Base-by-base conservation (phyloP, 768 basidiomycete species). In the Exidia glandulosa region DNA sequence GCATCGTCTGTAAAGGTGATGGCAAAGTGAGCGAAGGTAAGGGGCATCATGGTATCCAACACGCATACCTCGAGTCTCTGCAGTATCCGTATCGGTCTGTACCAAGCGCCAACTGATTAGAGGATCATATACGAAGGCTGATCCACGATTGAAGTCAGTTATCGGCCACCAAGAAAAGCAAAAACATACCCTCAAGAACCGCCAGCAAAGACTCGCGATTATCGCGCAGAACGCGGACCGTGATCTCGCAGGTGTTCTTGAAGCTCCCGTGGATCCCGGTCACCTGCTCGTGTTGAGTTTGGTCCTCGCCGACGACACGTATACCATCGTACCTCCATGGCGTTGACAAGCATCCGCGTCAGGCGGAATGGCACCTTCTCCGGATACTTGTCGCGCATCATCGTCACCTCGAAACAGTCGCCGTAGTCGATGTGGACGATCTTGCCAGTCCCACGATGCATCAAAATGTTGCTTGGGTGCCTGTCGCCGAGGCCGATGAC, bases 161-260 rank as follows among this genome's bases (percentile, higher is more conserved):
- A 13, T 14, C 41, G 16, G 41, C 16, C 19, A 19, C 19, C n/a
- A n/a, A n/a, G 41, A 13, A 23, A 45, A 6, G 12, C 9, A 45
- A 13, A 19, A 37, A 23, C 41, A 23, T 19, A 45, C 41, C 95
- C 71, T 99, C 96, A 31, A 99, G 78, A 23, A 99, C 95, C 4
- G 96, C 96, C 90, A 98, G 93, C 61, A 99, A 77, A n/a, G 94
- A 96, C 71, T 99, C 96, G 73, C 94, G 94, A 75, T 99, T 98
- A 61, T 90, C 91, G 32, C 96, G 87, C 59, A 98, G 75, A 4
- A 99, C 96, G 59, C 83, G 81, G 95, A 99, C 98, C n/a, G 92
- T 90, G 61, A 94, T 94, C 68, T 96, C 94, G 78, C 93, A 97
- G 9, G 91, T 94, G 63, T 87, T 87, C 67, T 90, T 82, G 81